These are phyloP conservation scores for Fomitopsis pulvina DNA, from an alignment of 768 basidiomycete species.

Conservation along the genomic window DNA sequence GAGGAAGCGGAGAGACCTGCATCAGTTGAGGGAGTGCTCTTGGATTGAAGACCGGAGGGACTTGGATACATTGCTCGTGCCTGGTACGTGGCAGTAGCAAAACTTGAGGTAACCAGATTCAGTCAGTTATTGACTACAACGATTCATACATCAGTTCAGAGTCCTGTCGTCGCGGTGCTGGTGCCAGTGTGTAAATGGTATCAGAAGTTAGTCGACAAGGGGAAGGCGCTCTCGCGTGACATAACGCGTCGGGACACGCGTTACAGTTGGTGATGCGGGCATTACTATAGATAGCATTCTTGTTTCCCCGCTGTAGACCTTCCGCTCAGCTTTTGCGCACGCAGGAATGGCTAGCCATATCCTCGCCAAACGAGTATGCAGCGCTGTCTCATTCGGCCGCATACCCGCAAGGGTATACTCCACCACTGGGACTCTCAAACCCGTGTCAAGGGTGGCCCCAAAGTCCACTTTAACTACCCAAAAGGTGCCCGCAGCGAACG, in stretches of 20 bases:
- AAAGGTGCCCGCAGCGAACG: conserved; percentile 17
- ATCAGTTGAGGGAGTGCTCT: conserved; percentile 1
- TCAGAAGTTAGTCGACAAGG: not conserved
- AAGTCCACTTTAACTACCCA: too few species aligned
- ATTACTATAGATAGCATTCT: too few species aligned
- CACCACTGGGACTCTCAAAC: too few species aligned
- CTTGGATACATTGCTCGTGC: conserved; percentile 2
- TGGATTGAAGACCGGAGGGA: not conserved
- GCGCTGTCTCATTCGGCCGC: too few species aligned
- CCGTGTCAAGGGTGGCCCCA: too few species aligned
- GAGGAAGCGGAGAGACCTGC: conserved; percentile 9
- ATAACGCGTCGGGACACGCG: not conserved
- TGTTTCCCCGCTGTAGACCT: too few species aligned
- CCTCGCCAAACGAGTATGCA: too few species aligned
- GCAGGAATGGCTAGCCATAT: too few species aligned
- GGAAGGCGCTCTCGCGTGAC: not conserved
- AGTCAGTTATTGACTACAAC: not conserved
- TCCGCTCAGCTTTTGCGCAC: too few species aligned
- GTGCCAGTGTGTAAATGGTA: not conserved
- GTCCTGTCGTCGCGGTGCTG: not conserved
- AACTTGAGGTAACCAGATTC: not conserved
- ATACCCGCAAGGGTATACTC: too few species aligned
- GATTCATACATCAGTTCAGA: not conserved
- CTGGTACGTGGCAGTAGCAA: not conserved
- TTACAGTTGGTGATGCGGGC: too few species aligned